Conservation (phyloP, 768 basidiomycete species). For the Lactarius pseudohatsudake region DNA sequence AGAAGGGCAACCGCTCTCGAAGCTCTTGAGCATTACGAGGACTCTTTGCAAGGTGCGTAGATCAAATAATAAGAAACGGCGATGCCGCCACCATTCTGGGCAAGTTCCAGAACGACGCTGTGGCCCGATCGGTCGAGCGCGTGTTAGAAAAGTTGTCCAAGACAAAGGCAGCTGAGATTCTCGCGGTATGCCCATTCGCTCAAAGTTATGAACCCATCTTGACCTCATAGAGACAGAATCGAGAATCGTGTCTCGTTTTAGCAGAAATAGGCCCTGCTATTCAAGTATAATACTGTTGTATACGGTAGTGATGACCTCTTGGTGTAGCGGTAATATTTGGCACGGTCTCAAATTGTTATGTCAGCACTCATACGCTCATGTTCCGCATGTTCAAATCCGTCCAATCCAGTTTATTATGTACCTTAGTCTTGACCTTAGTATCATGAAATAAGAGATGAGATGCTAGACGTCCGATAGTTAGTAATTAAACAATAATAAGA, state of each 20-base stretch:
- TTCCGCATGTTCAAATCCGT: too few species aligned
- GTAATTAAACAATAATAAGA: too few species aligned
- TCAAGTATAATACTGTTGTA: too few species aligned
- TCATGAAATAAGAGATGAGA: too few species aligned
- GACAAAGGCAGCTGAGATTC: slow-evolving; percentile 69
- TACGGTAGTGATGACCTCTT: too few species aligned
- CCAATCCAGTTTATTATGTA: too few species aligned
- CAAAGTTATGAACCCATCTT: background rate
- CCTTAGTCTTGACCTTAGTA: too few species aligned
- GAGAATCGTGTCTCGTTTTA: slow-evolving; percentile 46
- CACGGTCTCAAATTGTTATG: too few species aligned
- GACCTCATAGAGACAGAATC: slow-evolving; percentile 43
- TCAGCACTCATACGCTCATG: too few species aligned
- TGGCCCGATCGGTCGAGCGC: slow-evolving; percentile 84
- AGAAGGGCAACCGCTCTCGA: slow-evolving; percentile 87
- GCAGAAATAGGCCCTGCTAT: too few species aligned
- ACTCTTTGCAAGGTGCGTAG: slow-evolving; percentile 72
- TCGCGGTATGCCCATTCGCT: slow-evolving; percentile 47
- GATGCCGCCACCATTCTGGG: slow-evolving; percentile 91
- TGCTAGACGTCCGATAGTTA: too few species aligned
- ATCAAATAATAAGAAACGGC: background rate
- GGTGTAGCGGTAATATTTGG: too few species aligned
- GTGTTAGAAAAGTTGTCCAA: slow-evolving; percentile 81
- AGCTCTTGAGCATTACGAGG: slow-evolving; percentile 66
- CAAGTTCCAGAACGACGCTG: slow-evolving; percentile 80